phyloP scores from a whole-genome alignment of 2,329 filamentous ascomycete genomes.

The Colletotrichum somersetense region DNA sequence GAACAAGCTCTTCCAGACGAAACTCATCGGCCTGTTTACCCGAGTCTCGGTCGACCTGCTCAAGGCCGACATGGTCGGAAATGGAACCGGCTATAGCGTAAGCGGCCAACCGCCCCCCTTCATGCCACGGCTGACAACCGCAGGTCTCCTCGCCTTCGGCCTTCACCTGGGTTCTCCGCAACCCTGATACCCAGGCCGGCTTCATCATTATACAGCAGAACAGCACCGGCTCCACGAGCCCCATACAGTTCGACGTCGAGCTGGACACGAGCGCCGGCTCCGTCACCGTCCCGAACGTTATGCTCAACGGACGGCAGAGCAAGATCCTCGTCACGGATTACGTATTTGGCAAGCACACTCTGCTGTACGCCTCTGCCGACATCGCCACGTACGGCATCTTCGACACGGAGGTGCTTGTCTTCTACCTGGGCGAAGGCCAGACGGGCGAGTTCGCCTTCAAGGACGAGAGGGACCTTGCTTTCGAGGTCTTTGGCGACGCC shows the following conservation, averaged over 20 bases:
- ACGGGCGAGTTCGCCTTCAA: constrained; percentile 71
- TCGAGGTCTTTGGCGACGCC: constrained; percentile 51
- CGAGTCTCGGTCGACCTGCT: constrained; percentile 63
- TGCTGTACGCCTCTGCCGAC: constrained; percentile 79
- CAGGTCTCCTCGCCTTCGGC: constrained; percentile 51
- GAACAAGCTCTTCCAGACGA: constrained; percentile 66
- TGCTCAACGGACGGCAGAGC: constrained; percentile 73
- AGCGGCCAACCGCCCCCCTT: background rate
- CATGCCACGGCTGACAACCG: background rate
- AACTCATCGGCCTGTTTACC: constrained; percentile 67
- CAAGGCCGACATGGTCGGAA: constrained; percentile 66
- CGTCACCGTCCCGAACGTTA: constrained; percentile 61
- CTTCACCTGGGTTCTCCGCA: constrained; percentile 65
- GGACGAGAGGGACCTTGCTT: constrained; percentile 50
- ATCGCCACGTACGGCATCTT: constrained; percentile 73
- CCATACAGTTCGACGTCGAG: constrained; percentile 60
- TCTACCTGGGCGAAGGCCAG: constrained; percentile 72
- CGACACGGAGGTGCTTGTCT: constrained; percentile 69
- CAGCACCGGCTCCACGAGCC: constrained; percentile 57
- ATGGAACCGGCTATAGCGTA: constrained; percentile 60
- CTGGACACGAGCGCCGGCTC: constrained; percentile 61
- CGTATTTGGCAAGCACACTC: constrained; percentile 65
- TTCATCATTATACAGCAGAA: constrained; percentile 65
- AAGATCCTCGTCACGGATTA: constrained; percentile 78
- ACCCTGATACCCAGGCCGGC: constrained; percentile 61